A percentile compares a stretch with the other conserved stretches of the same genome.
Evolutionary conservation across 1,139 yeast species (phyloP).

Genomic region (Geotrichum histeridarum): DNA sequence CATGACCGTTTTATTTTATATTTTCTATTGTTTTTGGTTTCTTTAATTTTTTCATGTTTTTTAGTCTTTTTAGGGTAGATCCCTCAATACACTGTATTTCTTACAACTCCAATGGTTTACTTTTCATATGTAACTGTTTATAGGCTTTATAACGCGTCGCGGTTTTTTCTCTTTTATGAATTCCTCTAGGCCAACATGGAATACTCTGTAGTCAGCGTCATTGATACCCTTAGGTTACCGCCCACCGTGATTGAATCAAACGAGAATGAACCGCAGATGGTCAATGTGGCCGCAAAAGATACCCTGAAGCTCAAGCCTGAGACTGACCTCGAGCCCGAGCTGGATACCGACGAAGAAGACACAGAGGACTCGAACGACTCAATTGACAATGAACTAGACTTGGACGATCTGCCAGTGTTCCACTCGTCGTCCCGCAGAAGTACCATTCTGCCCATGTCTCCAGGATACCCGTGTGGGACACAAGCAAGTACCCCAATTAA

Average conservation of each 20-base stretch:
- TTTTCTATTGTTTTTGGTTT: background rate
- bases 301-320: background rate
- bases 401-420: conserved; percentile 4
- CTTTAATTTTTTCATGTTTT: background rate
- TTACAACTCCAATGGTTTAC: no score
- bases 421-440: conserved; percentile 4
- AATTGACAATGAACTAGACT: background rate
- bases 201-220: no score
- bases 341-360: background rate
- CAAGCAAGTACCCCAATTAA: background rate
- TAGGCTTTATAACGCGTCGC: no score
- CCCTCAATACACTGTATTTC: no score
- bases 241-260: no score
- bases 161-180: no score
- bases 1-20: background rate
- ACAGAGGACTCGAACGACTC: background rate
- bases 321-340: background rate
- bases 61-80: no score
- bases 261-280: background rate
- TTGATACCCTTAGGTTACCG: no score
- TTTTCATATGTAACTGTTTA: no score
- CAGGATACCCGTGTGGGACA: background rate
- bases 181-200: no score
- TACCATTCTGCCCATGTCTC: background rate
- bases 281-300: background rate